Conservation (phyloP, 306 rosid species). For the Echinosophora koreensis region DNA sequence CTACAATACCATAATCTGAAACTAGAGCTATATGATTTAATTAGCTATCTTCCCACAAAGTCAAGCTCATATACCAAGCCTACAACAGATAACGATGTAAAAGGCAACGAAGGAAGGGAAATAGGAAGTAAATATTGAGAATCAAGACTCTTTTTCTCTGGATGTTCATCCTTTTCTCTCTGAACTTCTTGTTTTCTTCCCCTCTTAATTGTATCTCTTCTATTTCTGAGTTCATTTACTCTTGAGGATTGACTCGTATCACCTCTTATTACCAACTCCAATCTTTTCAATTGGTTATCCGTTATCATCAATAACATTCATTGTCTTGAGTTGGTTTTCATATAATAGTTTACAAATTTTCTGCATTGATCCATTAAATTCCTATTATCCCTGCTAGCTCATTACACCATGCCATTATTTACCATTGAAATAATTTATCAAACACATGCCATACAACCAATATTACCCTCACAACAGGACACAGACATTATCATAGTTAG, state of each 20-base stretch:
- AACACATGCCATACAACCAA: slow-evolving; percentile 51
- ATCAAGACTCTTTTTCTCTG: too few relatives aligned
- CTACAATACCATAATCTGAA: slow-evolving; percentile 14
- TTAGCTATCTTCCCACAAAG: slow-evolving; percentile 14
- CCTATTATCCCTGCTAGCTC: background rate
- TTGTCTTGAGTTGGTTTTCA: background rate
- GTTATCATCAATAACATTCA: background rate
- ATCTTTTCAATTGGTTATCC: background rate
- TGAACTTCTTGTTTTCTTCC: too few relatives aligned
- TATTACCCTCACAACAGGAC: background rate
- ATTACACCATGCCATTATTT: background rate
- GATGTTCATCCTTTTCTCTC: too few relatives aligned
- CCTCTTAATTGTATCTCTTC: too few relatives aligned
- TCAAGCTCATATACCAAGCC: slow-evolving; percentile 19
- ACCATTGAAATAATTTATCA: slow-evolving; percentile 54
- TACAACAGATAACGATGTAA: background rate
- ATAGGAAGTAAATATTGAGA: too few relatives aligned
- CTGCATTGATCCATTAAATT: background rate
- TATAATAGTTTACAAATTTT: background rate
- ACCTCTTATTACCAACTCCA: background rate
- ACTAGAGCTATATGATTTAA: slow-evolving; percentile 19
- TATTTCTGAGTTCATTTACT: too few relatives aligned
- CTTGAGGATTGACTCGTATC: background rate
- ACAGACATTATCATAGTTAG: background rate
- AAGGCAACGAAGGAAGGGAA: too few relatives aligned